phyloP scores from a whole-genome alignment of 164 flowering plant species.

The Annona squamosa region DNA sequence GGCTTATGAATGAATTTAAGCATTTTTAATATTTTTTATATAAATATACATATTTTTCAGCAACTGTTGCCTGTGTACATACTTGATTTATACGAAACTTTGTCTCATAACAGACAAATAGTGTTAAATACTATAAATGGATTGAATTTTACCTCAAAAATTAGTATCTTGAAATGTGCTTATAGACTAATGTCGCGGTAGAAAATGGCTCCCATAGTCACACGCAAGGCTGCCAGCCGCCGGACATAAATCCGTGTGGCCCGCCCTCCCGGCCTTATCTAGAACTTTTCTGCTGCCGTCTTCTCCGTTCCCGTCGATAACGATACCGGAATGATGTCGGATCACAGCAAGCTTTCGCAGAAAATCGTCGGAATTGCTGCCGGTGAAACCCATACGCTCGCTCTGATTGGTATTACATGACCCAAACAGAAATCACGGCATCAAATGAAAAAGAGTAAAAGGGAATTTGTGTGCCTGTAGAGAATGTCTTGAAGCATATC shows the following conservation, averaged over 20 bases:
- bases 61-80: too few species aligned
- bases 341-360: slow-evolving; percentile 22
- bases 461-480: neutral
- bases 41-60: too few species aligned
- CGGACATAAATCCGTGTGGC: neutral
- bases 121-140: too few species aligned
- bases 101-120: too few species aligned
- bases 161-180: too few species aligned
- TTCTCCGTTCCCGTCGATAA: slow-evolving; percentile 4
- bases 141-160: too few species aligned
- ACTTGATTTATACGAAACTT: too few species aligned
- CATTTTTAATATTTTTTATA: too few species aligned
- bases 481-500: neutral
- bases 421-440: neutral
- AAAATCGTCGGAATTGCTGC: slow-evolving; percentile 53
- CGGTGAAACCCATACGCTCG: slow-evolving; percentile 87
- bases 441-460: neutral
- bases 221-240: neutral
- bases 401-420: slow-evolving; percentile 45
- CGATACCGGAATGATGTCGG: slow-evolving; percentile 2
- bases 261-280: neutral
- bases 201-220: too few species aligned
- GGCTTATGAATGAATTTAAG: too few species aligned
- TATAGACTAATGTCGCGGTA: too few species aligned
- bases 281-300: neutral